Evolutionary conservation across 176 grass and related monocot species (phyloP).

Genomic region (Themeda triandra): DNA sequence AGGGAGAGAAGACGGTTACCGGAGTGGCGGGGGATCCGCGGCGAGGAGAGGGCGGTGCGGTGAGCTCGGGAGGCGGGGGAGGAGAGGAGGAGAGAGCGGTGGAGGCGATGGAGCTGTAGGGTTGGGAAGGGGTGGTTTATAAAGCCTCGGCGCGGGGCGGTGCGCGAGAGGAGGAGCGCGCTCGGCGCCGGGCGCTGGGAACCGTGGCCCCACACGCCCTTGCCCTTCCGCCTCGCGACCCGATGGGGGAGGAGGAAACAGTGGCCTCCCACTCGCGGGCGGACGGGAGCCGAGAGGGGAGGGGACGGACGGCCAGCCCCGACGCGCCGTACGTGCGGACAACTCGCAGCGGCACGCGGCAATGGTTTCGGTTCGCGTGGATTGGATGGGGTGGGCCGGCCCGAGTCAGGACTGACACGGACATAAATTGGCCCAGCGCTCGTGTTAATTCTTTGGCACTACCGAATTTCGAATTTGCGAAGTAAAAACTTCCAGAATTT

Average conservation of each 20-base stretch:
- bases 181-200: constrained; percentile 19
- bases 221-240: constrained; percentile 17
- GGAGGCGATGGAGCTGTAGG: constrained; percentile 23
- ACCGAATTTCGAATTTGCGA: neutral
- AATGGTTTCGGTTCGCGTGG: neutral
- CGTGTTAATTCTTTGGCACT: neutral
- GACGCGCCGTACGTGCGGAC: neutral
- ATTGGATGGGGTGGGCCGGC: neutral
- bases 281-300: too few species aligned
- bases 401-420: neutral
- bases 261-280: neutral
- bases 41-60: neutral
- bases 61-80: neutral
- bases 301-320: neutral
- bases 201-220: neutral
- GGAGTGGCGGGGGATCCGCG: neutral
- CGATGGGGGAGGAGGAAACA: neutral
- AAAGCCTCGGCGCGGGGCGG: neutral
- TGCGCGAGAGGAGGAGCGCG: constrained; percentile 28
- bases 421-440: neutral
- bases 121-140: constrained; percentile 26
- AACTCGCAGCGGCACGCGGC: neutral
- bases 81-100: neutral
- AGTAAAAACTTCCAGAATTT: neutral
- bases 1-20: constrained; percentile 24